Conservation (phyloP, 495 filamentous ascomycete genomes). For the Podospora conica region DNA sequence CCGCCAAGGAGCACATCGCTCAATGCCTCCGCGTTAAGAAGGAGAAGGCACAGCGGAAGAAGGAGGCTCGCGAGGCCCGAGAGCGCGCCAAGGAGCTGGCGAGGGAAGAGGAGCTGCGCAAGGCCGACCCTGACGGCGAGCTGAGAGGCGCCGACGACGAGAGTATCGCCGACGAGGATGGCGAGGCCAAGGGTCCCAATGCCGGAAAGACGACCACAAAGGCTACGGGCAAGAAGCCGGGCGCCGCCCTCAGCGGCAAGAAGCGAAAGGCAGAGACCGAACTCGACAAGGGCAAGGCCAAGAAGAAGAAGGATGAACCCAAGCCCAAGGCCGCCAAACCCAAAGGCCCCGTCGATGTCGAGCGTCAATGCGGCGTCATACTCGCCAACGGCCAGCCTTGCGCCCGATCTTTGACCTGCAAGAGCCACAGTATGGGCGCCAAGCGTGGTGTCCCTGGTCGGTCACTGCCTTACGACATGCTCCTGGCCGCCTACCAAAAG, state of each 20-base stretch:
- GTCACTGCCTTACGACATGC: slow-evolving; percentile 89
- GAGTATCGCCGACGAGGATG: slow-evolving; percentile 49
- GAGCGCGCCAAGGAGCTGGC: slow-evolving; percentile 57
- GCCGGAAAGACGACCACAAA: slow-evolving; percentile 63
- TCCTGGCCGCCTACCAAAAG: slow-evolving; percentile 92
- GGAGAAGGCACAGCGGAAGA: slow-evolving; percentile 69
- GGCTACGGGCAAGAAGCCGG: slow-evolving; percentile 59
- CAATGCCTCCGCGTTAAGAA: slow-evolving; percentile 68
- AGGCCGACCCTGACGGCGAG: slow-evolving; percentile 53
- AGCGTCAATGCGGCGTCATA: slow-evolving; percentile 91
- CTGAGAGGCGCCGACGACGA: slow-evolving; percentile 65
- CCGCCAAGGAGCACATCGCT: slow-evolving; percentile 58
- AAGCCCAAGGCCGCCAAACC: slow-evolving; percentile 83
- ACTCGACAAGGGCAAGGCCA: slow-evolving; percentile 65
- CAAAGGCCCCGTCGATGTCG: slow-evolving; percentile 93
- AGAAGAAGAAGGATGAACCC: slow-evolving; percentile 96
- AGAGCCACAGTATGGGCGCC: slow-evolving; percentile 93
- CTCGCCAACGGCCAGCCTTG: slow-evolving; percentile 79
- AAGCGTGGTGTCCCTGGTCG: slow-evolving; percentile 87
- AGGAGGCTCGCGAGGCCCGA: slow-evolving; percentile 68
- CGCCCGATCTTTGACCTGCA: slow-evolving; percentile 89
- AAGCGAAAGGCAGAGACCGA: slow-evolving; percentile 88
- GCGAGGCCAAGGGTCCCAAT: slow-evolving; percentile 31
- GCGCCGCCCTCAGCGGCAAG: slow-evolving; percentile 47
- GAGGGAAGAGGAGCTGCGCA: slow-evolving; percentile 50